These are phyloP conservation scores for Sisymbrium altissimum DNA, from an alignment of 345 rosid species.

Conservation along the genomic window DNA sequence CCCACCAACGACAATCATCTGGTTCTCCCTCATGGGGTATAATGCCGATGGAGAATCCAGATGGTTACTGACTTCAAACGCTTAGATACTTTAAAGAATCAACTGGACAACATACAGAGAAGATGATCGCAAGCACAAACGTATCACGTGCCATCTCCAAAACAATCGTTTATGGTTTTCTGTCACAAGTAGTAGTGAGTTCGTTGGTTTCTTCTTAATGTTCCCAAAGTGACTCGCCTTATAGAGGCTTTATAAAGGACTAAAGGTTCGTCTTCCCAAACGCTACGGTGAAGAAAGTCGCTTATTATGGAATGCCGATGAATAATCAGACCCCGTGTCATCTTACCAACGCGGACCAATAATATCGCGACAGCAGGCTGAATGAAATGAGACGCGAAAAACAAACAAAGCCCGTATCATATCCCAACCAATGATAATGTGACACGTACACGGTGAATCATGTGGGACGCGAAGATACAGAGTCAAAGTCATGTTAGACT, in stretches of 20 bases:
- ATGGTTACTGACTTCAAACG: too few species aligned
- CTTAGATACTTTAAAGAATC: too few species aligned
- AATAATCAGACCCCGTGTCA: constrained; percentile 9
- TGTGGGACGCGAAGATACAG: too few species aligned
- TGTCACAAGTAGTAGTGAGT: neutral
- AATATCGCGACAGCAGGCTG: constrained; percentile 9
- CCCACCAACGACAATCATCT: too few species aligned
- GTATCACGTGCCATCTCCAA: constrained; percentile 22
- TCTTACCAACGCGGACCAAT: constrained; percentile 10
- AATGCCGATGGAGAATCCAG: too few species aligned
- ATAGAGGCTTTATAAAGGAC: neutral
- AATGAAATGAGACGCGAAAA: neutral
- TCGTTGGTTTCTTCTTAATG: neutral
- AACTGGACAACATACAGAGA: neutral
- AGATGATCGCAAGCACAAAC: constrained; percentile 25
- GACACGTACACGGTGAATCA: too few species aligned
- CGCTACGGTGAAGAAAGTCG: neutral
- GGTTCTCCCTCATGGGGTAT: too few species aligned
- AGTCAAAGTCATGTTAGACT: too few species aligned
- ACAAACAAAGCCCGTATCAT: too few species aligned
- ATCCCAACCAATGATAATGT: too few species aligned
- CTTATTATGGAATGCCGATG: neutral
- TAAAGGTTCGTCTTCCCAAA: neutral
- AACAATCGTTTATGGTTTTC: neutral
- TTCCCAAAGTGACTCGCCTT: neutral